Evolutionary conservation across 208 protist species (phyloP).

Genomic region (Wallacemonas rigidus): DNA sequence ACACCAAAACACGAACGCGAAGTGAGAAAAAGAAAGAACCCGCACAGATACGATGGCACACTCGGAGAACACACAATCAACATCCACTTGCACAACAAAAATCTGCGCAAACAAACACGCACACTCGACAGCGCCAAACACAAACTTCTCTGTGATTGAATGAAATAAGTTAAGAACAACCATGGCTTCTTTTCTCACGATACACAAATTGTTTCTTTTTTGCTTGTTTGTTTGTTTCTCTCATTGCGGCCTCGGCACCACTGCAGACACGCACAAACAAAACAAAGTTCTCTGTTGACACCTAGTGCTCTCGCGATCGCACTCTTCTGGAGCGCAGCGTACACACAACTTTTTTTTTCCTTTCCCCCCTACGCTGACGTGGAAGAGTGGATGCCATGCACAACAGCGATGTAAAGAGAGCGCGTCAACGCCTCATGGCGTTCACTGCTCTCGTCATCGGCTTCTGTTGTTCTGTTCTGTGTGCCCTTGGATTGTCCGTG

Average conservation of each 20-base stretch:
- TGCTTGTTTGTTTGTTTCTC: background rate
- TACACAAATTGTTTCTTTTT: background rate
- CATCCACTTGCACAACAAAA: background rate
- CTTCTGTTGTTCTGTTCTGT: background rate
- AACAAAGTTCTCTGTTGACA: too few species aligned
- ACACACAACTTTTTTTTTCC: too few species aligned
- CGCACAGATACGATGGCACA: too few species aligned
- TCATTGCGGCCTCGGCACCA: background rate
- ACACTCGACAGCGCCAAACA: background rate
- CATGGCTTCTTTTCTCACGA: background rate
- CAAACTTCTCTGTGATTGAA: slow-evolving; percentile 1
- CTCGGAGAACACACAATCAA: background rate
- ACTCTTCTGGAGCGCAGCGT: too few species aligned
- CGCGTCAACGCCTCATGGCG: too few species aligned
- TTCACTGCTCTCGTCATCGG: too few species aligned
- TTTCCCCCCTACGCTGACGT: too few species aligned
- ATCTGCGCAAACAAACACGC: too few species aligned
- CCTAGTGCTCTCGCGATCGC: too few species aligned
- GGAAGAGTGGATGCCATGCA: too few species aligned
- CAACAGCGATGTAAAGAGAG: too few species aligned
- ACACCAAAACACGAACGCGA: background rate
- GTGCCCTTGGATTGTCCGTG: background rate
- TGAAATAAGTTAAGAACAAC: background rate
- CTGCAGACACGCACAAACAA: too few species aligned
- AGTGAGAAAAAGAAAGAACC: background rate